phyloP scores from a whole-genome alignment of 345 rosid genomes.

The Acer negundo region DNA sequence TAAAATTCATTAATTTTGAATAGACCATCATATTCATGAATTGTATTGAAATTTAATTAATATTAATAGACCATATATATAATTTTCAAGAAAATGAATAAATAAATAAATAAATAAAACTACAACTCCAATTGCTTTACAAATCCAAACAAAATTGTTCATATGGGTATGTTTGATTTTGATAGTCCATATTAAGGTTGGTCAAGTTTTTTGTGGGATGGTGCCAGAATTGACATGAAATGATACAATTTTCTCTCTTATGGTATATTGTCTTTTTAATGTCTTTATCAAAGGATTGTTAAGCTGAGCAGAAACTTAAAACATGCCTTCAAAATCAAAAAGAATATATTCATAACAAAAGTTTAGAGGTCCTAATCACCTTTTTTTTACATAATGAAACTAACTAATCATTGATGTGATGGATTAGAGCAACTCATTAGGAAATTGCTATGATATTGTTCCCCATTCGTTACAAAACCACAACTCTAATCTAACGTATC shows the following conservation, averaged over 20 bases:
- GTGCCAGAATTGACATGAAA: slow-evolving; percentile 25
- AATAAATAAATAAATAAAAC: neutral
- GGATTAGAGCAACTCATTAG: neutral
- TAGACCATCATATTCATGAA: no score
- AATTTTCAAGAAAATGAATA: no score
- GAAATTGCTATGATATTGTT: neutral
- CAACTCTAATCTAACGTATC: neutral
- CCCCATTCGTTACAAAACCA: neutral
- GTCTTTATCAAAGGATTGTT: slow-evolving; percentile 11
- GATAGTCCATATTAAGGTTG: neutral
- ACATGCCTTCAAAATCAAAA: slow-evolving; percentile 18
- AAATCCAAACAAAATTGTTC: neutral
- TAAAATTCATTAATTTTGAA: no score
- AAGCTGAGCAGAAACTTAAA: slow-evolving; percentile 19
- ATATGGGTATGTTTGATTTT: neutral
- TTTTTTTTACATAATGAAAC: slow-evolving; percentile 25
- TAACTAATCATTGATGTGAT: slow-evolving; percentile 20
- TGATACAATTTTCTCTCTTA: slow-evolving; percentile 7
- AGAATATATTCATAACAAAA: slow-evolving; percentile 15
- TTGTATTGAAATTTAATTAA: no score
- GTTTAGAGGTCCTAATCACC: slow-evolving; percentile 30
- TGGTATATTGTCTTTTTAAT: slow-evolving; percentile 22
- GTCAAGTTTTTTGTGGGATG: slow-evolving; percentile 15
- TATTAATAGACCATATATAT: no score
- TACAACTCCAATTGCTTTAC: neutral